Evolutionary conservation across 352 stramenopile genomes (phyloP), one percentile per base, ranked within the genome.

Genomic region (Pythium vanterpoolii): DNA sequence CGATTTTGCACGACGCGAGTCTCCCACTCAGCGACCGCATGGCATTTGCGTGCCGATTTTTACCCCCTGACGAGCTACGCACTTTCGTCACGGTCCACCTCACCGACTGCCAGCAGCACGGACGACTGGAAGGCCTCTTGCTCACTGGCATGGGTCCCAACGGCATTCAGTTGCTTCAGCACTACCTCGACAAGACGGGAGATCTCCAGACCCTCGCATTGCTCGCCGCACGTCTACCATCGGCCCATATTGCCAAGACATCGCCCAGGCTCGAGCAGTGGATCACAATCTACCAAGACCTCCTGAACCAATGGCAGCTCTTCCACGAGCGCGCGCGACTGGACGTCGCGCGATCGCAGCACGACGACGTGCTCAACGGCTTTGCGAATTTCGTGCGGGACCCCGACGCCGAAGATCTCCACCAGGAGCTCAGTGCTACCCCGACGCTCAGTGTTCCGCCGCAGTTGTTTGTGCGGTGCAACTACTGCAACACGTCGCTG

Each of bases 391-490:
- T 86, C 39, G 73, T 71, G 3, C 68, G 69, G 0, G 83, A 85
- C 40, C 69, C 58, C 16, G 73, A 87, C 27, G 71, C 66, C 0
- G 69, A 84, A 53, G 64, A 83, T 14, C 64, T 83, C 2, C 68
- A 77, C 51, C 71, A 71, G 1, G 74, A 86, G 52, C 65, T 81
- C 19, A 62, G 59, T 13, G 57, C 74, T 3, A 72, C 81, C 1
- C 75, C 84, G 19, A 72, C 74, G 43, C 76, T 89, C 10, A 80
- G 72, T 0, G 63, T 91, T 0, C 70, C 83, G 5, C 87, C 90
- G n/a, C 90, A 97, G 60, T 67, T 98, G 11, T 97, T 95, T 73
- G 93, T 96, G 26, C 83, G 95, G 7, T 98, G 95, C 65, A 98
- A 98, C 60, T 98, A 94, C 62, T 98, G 95, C 73, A 96, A 95